Conservation (phyloP, 1,139 yeast species). For the Keqinozyma sinolaborantium region DNA sequence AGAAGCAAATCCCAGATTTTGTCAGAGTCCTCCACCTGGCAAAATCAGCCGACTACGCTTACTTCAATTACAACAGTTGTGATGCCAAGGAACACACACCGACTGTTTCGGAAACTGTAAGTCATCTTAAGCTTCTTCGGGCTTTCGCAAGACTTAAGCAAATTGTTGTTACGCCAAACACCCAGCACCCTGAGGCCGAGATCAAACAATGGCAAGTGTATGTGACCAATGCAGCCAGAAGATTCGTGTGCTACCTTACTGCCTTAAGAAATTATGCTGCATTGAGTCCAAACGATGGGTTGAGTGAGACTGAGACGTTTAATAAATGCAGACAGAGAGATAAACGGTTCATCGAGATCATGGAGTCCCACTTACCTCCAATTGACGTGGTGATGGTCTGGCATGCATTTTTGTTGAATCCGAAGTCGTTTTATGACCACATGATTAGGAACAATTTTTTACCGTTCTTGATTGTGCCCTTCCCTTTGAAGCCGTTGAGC, state of each 20-base stretch:
- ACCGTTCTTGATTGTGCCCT: slow-evolving; percentile 19
- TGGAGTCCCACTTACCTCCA: slow-evolving; percentile 21
- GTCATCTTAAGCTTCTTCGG: slow-evolving; percentile 29
- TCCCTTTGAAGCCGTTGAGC: slow-evolving; percentile 24
- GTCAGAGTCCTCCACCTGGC: neutral
- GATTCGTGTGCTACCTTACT: slow-evolving; percentile 25
- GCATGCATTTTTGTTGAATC: slow-evolving; percentile 24
- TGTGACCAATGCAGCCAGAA: slow-evolving; percentile 24
- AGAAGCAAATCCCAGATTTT: neutral
- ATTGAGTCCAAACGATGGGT: neutral
- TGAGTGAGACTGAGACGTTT: slow-evolving; percentile 2
- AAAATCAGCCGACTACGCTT: neutral
- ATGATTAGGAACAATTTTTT: slow-evolving; percentile 18
- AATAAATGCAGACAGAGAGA: slow-evolving; percentile 1
- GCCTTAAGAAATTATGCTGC: slow-evolving; percentile 10
- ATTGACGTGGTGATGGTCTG: slow-evolving; percentile 38
- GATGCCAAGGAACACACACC: slow-evolving; percentile 3
- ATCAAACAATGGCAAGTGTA: slow-evolving; percentile 28
- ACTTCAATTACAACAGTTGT: neutral
- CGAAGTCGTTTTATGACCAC: slow-evolving; percentile 24
- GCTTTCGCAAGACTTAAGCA: slow-evolving; percentile 23
- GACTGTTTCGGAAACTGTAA: slow-evolving; percentile 17
- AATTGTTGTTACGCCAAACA: slow-evolving; percentile 6
- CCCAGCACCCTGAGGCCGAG: slow-evolving; percentile 9
- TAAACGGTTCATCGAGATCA: neutral